A percentile compares a stretch with the other conserved stretches of the same genome.
phyloP scores from a whole-genome alignment of 225 moss, liverwort and hornwort genomes.

The Pseudisothecium myosuroides region DNA sequence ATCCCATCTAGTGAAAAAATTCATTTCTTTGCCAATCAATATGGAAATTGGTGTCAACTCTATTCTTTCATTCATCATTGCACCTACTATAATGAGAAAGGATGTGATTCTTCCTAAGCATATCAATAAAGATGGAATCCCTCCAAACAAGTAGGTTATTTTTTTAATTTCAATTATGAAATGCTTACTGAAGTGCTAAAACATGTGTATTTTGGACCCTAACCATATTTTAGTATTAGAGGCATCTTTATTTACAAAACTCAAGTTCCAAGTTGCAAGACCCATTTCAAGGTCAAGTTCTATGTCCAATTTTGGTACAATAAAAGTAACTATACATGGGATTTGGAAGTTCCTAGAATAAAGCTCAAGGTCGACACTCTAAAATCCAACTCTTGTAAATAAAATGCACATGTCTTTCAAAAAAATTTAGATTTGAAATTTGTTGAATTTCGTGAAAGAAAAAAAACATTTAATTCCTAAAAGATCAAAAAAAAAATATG shows the following conservation, averaged over 20 bases:
- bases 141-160: fast-evolving
- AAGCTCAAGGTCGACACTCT: not conserved
- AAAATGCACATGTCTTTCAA: not conserved
- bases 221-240: not conserved
- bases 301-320: not conserved
- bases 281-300: not conserved
- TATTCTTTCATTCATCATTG: not conserved
- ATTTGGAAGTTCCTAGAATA: not conserved
- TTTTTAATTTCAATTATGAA: not conserved
- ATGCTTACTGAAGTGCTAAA: not conserved
- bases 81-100: not conserved
- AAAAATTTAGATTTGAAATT: not conserved
- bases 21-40: not conserved
- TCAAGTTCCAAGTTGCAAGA: not conserved
- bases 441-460: not conserved
- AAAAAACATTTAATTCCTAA: not conserved
- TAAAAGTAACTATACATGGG: not conserved
- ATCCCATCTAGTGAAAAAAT: fast-evolving
- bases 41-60: fast-evolving
- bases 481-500: not conserved
- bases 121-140: not conserved
- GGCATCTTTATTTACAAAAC: not conserved
- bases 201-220: not conserved
- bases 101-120: too few species aligned
- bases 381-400: not conserved